Conservation (phyloP, 2,329 filamentous ascomycete species). For the Pezicula neosporulosa region DNA sequence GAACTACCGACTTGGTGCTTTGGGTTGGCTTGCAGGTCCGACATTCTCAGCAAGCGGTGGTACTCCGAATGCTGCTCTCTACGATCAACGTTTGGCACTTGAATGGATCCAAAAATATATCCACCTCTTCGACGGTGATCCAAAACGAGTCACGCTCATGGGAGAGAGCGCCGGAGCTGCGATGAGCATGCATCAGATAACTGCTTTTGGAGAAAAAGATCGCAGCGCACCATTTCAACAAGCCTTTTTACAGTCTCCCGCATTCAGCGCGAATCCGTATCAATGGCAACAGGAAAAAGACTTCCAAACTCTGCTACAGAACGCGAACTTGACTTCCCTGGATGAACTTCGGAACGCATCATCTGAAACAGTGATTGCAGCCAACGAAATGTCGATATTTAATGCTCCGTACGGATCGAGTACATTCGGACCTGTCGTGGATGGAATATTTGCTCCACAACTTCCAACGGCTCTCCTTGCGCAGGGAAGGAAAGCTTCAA, state of each 20-base stretch:
- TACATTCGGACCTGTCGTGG: not conserved
- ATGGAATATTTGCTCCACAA: not conserved
- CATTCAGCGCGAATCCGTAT: too few species aligned
- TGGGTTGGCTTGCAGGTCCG: constrained; percentile 39
- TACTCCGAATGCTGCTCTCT: constrained; percentile 42
- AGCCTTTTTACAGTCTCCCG: constrained; percentile 19
- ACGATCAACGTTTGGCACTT: constrained; percentile 50
- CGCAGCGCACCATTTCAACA: constrained; percentile 34
- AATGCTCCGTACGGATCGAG: too few species aligned
- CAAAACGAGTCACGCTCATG: constrained; percentile 40
- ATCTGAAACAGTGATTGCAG: too few species aligned
- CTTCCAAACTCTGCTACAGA: too few species aligned
- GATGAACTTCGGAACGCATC: not conserved
- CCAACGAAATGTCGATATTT: too few species aligned
- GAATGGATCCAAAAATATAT: constrained; percentile 52
- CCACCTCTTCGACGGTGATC: constrained; percentile 48
- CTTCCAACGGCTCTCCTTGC: not conserved
- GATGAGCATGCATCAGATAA: constrained; percentile 49
- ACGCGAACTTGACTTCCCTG: not conserved
- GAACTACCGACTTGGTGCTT: constrained; percentile 24
- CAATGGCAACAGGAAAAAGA: too few species aligned
- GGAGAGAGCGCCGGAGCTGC: constrained; percentile 46
- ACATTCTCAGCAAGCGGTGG: constrained; percentile 35
- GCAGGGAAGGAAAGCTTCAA: not conserved
- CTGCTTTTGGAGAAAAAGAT: constrained; percentile 37